Conservation (phyloP, 1,284 basidiomycete species). For the Heterobasidion parviporum region DNA sequence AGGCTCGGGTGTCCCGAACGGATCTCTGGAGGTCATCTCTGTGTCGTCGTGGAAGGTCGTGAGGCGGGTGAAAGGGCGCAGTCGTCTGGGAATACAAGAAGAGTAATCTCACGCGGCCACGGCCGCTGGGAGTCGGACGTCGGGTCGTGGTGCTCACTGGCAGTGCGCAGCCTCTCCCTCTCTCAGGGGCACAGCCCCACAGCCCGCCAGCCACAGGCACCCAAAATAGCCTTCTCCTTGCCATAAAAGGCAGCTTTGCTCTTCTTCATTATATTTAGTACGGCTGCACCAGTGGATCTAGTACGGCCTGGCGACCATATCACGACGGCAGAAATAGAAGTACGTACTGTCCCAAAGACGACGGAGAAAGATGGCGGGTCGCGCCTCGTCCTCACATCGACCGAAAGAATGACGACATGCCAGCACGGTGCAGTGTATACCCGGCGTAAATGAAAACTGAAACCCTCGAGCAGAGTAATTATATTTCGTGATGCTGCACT, state of each 20-base stretch:
- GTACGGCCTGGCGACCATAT: no score
- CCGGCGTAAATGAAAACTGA: background rate
- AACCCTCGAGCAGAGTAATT: no score
- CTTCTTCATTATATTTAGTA: background rate
- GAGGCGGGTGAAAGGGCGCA: background rate
- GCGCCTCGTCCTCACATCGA: background rate
- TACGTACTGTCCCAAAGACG: no score
- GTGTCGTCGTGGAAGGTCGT: background rate
- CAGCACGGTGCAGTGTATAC: background rate
- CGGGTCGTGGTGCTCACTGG: no score
- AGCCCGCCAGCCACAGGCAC: background rate
- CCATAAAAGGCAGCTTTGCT: background rate
- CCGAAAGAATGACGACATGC: background rate
- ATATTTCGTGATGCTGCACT: background rate
- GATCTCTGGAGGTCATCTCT: conserved; percentile 5
- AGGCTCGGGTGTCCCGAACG: conserved; percentile 8
- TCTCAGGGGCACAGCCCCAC: no score
- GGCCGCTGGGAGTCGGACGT: no score
- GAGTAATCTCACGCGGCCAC: no score
- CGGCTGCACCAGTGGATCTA: no score
- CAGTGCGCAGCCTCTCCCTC: no score
- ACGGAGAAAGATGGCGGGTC: no score
- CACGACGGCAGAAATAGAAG: no score
- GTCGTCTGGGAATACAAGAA: no score
- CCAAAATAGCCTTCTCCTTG: background rate